Base-by-base conservation (phyloP, 768 basidiomycete genomes). In the Boletus sp. region DNA sequence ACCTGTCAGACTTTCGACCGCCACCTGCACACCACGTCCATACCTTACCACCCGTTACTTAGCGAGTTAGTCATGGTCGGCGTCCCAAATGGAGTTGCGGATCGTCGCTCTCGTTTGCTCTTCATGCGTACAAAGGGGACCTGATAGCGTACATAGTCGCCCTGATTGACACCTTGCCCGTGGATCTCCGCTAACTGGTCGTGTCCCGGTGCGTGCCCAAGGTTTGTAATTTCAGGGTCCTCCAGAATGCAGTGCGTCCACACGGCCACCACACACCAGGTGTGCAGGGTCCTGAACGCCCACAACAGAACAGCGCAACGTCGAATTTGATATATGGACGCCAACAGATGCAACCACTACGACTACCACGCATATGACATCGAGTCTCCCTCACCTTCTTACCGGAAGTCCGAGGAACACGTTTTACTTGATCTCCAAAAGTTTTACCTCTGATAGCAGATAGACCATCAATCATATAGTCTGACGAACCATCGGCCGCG, bases 391-490 rank as follows among this genome's bases (percentile, higher is more conserved):
- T 36, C 57, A 47, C 54, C 57, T 41, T 33, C 56, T 54, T 52
- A 45, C 45, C 56, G 42, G 52, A 55, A 40, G 49, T 45, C 55
- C 47, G 59, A 57, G 64, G 66, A 46, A 59, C 47, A 57, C 54
- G 20, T 64, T 56, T 76, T 78, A 88, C 71, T 86, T 86, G 75
- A 90, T 82, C 61, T 78, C 78, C 61, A 89, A 63, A 30, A 89
- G 81, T 69, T 90, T 90, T 67, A 87, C 83, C 77, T 90, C 89
- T 90, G 72, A 50, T 49, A 56, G 24, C 37, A 42, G 50, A 47
- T 28, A 14, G 32, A 20, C 39, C 37, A 57, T 69, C 55, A 69
- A 57, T 54, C 56, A 36, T 12, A 45, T 29, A 44, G 30, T 39
- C 32, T 29, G 30, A 32, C 39, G 29, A 29, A 29, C 24, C 55